phyloP scores from a whole-genome alignment of 352 stramenopile genomes.

The Pythium periplocum region DNA sequence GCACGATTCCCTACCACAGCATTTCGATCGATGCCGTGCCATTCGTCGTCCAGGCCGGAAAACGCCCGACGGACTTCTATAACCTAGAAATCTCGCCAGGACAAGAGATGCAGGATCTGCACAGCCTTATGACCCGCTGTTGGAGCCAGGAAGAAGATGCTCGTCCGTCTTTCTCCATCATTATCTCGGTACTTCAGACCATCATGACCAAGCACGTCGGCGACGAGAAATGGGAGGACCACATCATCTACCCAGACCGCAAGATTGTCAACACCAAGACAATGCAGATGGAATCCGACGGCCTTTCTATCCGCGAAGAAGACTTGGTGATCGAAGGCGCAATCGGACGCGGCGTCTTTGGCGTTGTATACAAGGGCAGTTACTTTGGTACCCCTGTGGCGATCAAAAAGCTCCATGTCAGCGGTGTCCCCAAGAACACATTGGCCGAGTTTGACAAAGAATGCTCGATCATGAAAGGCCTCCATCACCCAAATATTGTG shows the following conservation, averaged over 20 bases:
- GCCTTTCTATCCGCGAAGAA: slow-evolving; percentile 73
- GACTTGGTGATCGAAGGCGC: slow-evolving; percentile 62
- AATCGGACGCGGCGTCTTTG: slow-evolving; percentile 77
- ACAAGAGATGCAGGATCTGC: slow-evolving; percentile 58
- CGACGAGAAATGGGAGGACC: slow-evolving; percentile 78
- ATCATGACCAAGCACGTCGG: slow-evolving; percentile 66
- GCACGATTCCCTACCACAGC: slow-evolving; percentile 60
- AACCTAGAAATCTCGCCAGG: slow-evolving; percentile 40
- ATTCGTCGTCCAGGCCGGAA: slow-evolving; percentile 74
- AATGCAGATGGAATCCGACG: slow-evolving; percentile 46
- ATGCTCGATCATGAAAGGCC: slow-evolving; percentile 81
- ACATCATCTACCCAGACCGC: slow-evolving; percentile 77
- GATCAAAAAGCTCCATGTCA: slow-evolving; percentile 83
- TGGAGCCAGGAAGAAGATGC: slow-evolving; percentile 64
- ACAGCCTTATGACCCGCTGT: slow-evolving; percentile 69
- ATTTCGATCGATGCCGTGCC: slow-evolving; percentile 80
- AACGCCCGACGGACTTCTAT: slow-evolving; percentile 73
- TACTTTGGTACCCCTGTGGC: slow-evolving; percentile 81
- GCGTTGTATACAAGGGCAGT: slow-evolving; percentile 76
- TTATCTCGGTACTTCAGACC: slow-evolving; percentile 70
- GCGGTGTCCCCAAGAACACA: slow-evolving; percentile 75
- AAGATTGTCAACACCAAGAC: slow-evolving; percentile 59
- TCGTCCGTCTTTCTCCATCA: slow-evolving; percentile 77
- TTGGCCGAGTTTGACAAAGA: slow-evolving; percentile 81
- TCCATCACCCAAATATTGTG: slow-evolving; percentile 97